phyloP scores from a whole-genome alignment of 2,329 filamentous ascomycete genomes.

The Pestalotiopsis sp. region DNA sequence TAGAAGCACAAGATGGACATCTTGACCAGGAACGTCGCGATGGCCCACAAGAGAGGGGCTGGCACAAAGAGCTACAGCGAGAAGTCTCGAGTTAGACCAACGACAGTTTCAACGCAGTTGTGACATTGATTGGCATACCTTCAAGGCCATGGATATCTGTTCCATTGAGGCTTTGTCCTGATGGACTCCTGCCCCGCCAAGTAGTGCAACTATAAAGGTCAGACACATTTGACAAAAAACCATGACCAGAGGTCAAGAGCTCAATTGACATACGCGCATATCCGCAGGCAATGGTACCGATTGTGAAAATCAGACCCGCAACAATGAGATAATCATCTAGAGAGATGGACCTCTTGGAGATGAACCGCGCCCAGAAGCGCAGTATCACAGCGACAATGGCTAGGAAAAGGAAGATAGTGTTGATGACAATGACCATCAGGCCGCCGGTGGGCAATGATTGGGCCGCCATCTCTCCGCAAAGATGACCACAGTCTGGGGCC shows the following conservation, averaged over 20 bases:
- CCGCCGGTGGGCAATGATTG: neutral
- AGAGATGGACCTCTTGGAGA: neutral
- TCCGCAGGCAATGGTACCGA: neutral
- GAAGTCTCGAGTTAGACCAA: neutral
- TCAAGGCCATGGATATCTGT: neutral
- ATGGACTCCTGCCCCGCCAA: neutral
- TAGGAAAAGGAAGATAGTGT: neutral
- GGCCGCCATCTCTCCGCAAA: neutral
- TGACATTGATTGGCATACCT: neutral
- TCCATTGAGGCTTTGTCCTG: neutral
- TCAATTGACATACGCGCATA: neutral
- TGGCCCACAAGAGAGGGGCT: neutral
- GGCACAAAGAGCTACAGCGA: neutral
- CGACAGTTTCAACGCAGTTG: neutral
- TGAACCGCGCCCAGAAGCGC: neutral
- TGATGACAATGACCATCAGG: neutral
- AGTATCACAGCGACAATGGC: neutral
- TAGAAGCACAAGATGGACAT: slow-evolving; percentile 1
- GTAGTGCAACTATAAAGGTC: neutral
- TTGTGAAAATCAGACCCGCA: neutral
- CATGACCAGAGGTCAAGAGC: neutral
- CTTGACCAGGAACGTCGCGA: neutral
- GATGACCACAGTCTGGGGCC: neutral
- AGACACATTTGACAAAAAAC: neutral
- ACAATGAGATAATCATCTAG: neutral